Conservation (phyloP, 2,329 filamentous ascomycete genomes). For the Fonsecaea nubica region DNA sequence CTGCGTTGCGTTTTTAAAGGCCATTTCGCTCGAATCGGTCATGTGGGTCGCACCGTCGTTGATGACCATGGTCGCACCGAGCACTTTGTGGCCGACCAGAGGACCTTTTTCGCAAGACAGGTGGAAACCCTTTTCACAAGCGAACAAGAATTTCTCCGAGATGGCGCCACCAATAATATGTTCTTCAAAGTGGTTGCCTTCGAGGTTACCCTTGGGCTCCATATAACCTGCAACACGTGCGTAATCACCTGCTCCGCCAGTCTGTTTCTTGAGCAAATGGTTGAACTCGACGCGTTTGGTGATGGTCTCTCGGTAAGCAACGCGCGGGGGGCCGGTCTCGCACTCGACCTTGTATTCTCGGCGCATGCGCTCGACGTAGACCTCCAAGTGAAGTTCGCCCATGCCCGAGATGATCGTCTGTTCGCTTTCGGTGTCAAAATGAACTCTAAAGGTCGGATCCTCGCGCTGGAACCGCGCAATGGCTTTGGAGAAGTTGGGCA, state of each 20-base stretch:
- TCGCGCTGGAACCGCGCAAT: slow-evolving; percentile 99
- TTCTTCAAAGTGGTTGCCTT: slow-evolving; percentile 82
- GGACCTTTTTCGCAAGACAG: slow-evolving; percentile 83
- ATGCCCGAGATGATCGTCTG: slow-evolving; percentile 98
- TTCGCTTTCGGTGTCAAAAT: slow-evolving; percentile 88
- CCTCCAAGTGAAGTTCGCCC: slow-evolving; percentile 95
- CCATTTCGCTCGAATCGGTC: slow-evolving; percentile 95
- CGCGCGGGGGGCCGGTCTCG: slow-evolving; percentile 92
- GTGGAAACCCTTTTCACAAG: slow-evolving; percentile 94
- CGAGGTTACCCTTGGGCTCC: slow-evolving; percentile 77
- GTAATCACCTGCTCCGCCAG: slow-evolving; percentile 92
- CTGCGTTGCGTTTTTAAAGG: slow-evolving; percentile 92
- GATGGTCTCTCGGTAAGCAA: slow-evolving; percentile 96
- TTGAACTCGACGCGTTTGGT: slow-evolving; percentile 82
- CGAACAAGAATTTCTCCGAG: slow-evolving; percentile 92
- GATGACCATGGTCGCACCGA: slow-evolving; percentile 88
- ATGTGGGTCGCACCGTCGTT: slow-evolving; percentile 97
- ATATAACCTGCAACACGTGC: slow-evolving; percentile 91
- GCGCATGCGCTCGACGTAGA: slow-evolving; percentile 95
- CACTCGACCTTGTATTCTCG: slow-evolving; percentile 97
- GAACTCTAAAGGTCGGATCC: slow-evolving; percentile 95
- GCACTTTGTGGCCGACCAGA: slow-evolving; percentile 88
- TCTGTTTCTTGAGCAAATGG: slow-evolving; percentile 93
- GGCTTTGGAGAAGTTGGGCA: slow-evolving; percentile 94
- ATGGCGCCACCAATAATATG: slow-evolving; percentile 89